Conservation (phyloP, 345 rosid genomes). For the Citrus inodora region DNA sequence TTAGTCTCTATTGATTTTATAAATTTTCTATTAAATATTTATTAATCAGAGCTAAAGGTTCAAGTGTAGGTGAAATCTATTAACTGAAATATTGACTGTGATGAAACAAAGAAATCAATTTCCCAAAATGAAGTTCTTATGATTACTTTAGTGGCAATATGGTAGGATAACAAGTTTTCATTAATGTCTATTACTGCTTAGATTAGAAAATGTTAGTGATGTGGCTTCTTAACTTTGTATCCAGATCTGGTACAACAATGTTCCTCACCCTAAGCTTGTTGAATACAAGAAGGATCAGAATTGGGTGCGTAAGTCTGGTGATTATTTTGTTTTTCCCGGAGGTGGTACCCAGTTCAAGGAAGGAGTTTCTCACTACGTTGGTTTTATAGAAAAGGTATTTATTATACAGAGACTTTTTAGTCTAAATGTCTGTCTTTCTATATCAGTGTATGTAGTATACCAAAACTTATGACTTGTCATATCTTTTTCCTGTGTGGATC, state of each 20-base stretch:
- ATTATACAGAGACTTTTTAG: not conserved
- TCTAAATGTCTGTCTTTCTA: not conserved
- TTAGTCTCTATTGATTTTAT: not conserved
- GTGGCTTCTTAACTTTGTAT: constrained; percentile 5
- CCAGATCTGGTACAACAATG: constrained; percentile 80
- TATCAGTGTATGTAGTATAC: not conserved
- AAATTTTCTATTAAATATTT: not conserved
- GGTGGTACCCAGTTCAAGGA: constrained; percentile 94
- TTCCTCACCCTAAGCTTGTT: constrained; percentile 93
- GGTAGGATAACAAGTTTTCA: not conserved
- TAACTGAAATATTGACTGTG: not conserved
- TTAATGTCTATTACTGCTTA: not conserved
- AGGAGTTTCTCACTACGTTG: constrained; percentile 68
- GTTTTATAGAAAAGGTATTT: constrained; percentile 60
- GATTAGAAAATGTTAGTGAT: not conserved
- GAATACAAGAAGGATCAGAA: constrained; percentile 94
- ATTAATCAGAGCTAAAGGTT: not conserved
- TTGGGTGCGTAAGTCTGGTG: constrained; percentile 73
- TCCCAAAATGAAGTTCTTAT: not conserved
- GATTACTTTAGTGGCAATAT: not conserved
- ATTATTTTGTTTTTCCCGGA: constrained; percentile 76
- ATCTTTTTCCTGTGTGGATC: not conserved
- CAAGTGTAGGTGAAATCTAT: not conserved
- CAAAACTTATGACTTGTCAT: not conserved
- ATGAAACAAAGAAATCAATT: not conserved